Evolutionary conservation across 768 basidiomycete genomes (phyloP).

Genomic region (Melanogaster broomeanus): DNA sequence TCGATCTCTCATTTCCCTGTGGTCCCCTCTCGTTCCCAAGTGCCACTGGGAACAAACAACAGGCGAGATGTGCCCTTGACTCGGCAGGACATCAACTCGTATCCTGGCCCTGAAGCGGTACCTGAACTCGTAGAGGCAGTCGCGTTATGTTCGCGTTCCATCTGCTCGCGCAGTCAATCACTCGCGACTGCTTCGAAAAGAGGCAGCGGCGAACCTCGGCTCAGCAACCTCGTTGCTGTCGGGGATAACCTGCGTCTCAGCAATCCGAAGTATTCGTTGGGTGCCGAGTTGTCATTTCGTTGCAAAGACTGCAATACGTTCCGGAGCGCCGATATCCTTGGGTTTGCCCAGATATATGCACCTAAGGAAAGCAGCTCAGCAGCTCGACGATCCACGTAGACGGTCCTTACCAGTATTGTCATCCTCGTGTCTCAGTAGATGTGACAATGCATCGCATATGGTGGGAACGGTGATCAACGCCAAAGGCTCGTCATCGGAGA

Average conservation of each 20-base stretch:
- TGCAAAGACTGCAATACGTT: conserved; percentile 38
- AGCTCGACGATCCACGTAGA: neutral
- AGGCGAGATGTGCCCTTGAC: conserved; percentile 13
- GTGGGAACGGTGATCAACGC: conserved; percentile 49
- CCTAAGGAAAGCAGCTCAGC: conserved; percentile 32
- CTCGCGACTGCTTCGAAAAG: neutral
- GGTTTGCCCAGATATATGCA: conserved; percentile 16
- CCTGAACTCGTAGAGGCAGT: neutral
- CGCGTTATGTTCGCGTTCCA: neutral
- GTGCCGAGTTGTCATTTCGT: conserved; percentile 6
- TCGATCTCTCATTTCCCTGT: neutral
- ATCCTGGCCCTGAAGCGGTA: neutral
- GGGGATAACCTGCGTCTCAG: conserved; percentile 34
- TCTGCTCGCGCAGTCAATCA: conserved; percentile 8
- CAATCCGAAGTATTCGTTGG: conserved; percentile 25
- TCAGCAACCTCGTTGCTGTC: conserved; percentile 27
- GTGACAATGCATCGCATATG: conserved; percentile 51
- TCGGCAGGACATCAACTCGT: conserved; percentile 25
- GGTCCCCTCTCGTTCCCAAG: neutral
- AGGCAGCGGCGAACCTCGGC: conserved; percentile 23
- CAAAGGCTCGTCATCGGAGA: conserved; percentile 51
- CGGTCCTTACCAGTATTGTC: conserved; percentile 28
- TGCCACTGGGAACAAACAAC: conserved; percentile 10
- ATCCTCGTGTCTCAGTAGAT: conserved; percentile 34
- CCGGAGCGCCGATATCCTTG: conserved; percentile 52